Evolutionary conservation across 768 basidiomycete species (phyloP).

Genomic region (Amanita rubescens): DNA sequence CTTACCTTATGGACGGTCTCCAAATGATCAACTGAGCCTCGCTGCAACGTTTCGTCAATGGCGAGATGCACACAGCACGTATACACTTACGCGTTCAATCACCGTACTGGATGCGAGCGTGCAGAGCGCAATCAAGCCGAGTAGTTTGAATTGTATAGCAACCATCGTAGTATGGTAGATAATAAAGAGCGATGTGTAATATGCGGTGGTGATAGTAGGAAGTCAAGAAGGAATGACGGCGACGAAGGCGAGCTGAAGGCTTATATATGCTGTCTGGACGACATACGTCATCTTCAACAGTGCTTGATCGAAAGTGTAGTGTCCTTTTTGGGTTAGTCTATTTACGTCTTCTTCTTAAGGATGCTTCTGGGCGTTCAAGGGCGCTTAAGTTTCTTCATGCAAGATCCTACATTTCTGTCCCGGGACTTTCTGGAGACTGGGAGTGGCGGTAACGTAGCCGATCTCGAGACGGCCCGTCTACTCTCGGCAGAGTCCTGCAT

Average conservation of each 20-base stretch:
- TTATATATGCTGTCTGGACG: neutral
- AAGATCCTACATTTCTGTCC: neutral
- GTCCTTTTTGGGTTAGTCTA: neutral
- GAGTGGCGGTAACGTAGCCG: no score
- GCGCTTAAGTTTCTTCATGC: neutral
- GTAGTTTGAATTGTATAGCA: neutral
- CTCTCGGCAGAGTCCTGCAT: neutral
- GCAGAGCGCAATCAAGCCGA: neutral
- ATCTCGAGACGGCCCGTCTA: neutral
- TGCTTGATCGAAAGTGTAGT: neutral
- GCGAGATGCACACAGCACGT: neutral
- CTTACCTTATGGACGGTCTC: neutral
- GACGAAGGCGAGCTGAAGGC: neutral
- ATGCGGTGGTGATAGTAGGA: neutral
- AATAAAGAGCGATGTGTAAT: neutral
- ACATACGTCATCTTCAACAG: constrained; percentile 3
- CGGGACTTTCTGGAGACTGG: neutral
- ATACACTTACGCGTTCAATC: neutral
- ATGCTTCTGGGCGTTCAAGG: no score
- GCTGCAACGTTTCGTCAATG: neutral
- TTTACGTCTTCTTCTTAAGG: no score
- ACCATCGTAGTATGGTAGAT: neutral
- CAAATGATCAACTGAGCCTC: neutral
- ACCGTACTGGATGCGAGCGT: neutral
- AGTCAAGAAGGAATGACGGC: neutral